phyloP scores from a whole-genome alignment of 73 alveolate species.

The Halteria grandinella region DNA sequence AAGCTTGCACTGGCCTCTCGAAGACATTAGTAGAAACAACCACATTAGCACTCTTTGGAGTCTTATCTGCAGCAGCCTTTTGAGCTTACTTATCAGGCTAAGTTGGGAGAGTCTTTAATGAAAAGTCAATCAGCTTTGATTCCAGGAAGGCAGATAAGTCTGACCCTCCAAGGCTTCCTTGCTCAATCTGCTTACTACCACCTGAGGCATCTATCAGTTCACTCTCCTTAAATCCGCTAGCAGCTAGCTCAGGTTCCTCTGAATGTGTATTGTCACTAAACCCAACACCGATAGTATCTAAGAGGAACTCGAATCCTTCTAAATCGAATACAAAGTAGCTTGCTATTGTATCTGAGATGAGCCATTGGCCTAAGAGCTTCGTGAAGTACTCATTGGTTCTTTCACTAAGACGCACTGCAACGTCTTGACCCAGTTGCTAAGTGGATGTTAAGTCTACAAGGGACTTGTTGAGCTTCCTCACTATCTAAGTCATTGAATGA shows the following conservation, averaged over 20 bases:
- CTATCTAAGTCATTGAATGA: conserved; percentile 10
- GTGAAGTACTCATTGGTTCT: conserved; percentile 35
- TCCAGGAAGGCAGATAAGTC: background rate
- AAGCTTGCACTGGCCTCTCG: background rate
- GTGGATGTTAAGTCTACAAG: background rate
- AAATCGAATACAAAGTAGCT: conserved; percentile 47
- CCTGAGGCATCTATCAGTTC: too few species aligned
- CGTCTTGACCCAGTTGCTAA: conserved; percentile 13
- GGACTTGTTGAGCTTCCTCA: conserved; percentile 5
- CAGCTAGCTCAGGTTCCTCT: too few species aligned
- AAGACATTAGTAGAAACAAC: background rate
- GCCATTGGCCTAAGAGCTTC: conserved; percentile 11
- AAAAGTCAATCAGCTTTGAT: background rate
- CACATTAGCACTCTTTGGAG: too few species aligned
- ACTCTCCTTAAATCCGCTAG: too few species aligned
- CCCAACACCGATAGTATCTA: conserved; percentile 44
- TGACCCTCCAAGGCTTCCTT: too few species aligned
- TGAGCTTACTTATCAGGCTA: background rate
- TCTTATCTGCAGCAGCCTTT: background rate
- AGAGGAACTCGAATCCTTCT: conserved; percentile 49
- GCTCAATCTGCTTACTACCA: too few species aligned
- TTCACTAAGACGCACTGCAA: conserved; percentile 6
- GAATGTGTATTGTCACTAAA: too few species aligned
- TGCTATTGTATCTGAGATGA: conserved; percentile 34
- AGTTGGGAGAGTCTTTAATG: background rate